Evolutionary conservation across 2,329 filamentous ascomycete genomes (phyloP).

Genomic region (Diaporthe capsici): DNA sequence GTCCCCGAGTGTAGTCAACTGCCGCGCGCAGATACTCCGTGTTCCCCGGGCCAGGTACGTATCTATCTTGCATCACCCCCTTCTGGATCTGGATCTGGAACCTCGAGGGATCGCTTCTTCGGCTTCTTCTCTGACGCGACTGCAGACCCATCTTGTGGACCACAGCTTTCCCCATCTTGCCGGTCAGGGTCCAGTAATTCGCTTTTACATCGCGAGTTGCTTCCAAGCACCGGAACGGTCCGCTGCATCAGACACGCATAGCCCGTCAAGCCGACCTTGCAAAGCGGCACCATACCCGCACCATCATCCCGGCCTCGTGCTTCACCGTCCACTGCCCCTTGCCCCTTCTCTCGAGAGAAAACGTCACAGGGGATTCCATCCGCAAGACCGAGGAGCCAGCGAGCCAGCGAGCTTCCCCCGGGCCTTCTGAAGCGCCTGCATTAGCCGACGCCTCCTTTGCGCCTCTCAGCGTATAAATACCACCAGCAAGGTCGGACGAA

Average conservation of each 20-base stretch:
- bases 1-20: slow-evolving; percentile 14
- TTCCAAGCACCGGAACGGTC: slow-evolving; percentile 22
- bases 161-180: slow-evolving; percentile 29
- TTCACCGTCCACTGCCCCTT: slow-evolving; percentile 16
- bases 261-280: slow-evolving; percentile 9
- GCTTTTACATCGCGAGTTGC: slow-evolving; percentile 14
- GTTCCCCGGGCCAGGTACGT: slow-evolving; percentile 21
- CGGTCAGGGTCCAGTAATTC: slow-evolving; percentile 17
- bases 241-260: neutral
- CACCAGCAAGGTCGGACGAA: slow-evolving; percentile 1
- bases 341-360: neutral
- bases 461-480: slow-evolving; percentile 25
- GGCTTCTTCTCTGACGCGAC: slow-evolving; percentile 33
- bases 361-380: neutral
- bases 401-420: slow-evolving; percentile 20
- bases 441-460: slow-evolving; percentile 17
- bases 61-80: slow-evolving; percentile 22
- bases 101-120: slow-evolving; percentile 23
- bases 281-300: neutral
- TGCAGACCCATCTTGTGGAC: slow-evolving; percentile 29
- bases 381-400: slow-evolving; percentile 29
- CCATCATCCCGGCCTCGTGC: slow-evolving; percentile 9
- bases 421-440: slow-evolving; percentile 13
- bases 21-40: slow-evolving; percentile 19
- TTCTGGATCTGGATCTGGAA: neutral